Evolutionary conservation across 495 filamentous ascomycete species (phyloP), one percentile per base, ranked within the genome.

Genomic region (Daldinia childiae): DNA sequence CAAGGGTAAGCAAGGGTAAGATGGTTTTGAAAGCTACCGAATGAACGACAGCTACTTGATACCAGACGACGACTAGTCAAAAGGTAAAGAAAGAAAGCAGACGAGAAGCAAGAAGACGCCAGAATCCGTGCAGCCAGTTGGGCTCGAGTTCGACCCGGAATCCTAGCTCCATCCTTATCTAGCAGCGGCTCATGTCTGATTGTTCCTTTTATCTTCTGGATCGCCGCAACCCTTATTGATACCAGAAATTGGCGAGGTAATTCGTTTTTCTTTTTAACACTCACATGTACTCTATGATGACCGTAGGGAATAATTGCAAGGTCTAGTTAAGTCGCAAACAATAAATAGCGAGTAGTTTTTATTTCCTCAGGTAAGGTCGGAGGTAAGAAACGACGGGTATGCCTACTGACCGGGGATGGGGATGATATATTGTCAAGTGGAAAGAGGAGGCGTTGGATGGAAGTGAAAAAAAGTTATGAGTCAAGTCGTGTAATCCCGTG

Each of bases 1-100:
- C 78, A 83, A 86, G 90, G 90, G 90, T 91, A 92, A 92, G 86
- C 82, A 76, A 77, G 79, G 75, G 75, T 78, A 77, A 80, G 81
- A 81, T 63, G 24, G 39, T 66, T 56, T 66, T 50, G 58, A 66
- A 61, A 69, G 34, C 34, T 55, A 54, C 66, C 51, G 27, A 57
- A 62, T 30, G 36, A 30, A 59, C 61, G 56, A 69, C 62, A 59
- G 36, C 41, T 39, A 39, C 62, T 29, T 60, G 29, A 62, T 19
- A 57, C 12, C 57, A 41, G 50, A 32, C 51, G 41, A 34, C 66
- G 50, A 69, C 55, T 41, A 58, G 27, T 55, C 60, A 68, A 51
- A 73, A 73, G 66, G 71, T 69, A 69, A 69, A 68, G 59, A 69
- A 69, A 68, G 59, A 58, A 39, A 38, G 32, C 43, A 19, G 17